Conservation (phyloP, 108 stramenopile species). For the Asterionellopsis glacialis region DNA sequence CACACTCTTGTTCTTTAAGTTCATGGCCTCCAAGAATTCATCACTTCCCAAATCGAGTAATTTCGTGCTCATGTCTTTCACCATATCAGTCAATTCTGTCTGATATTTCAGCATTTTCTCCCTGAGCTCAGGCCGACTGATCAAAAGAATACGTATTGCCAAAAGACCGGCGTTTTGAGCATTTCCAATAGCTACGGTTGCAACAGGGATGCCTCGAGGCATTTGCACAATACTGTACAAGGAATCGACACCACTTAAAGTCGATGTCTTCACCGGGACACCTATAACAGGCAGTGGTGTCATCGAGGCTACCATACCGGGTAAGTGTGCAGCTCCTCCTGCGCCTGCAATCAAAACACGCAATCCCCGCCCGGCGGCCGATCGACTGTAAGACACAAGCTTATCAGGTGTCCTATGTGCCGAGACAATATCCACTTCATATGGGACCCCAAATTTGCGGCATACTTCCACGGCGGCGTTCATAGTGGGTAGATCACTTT, state of each 20-base stretch:
- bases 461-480: constrained; percentile 85
- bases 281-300: constrained; percentile 97
- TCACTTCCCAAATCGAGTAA: constrained; percentile 67
- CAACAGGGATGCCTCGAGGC: constrained; percentile 98
- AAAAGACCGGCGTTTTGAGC: constrained; percentile 96
- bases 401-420: constrained; percentile 98
- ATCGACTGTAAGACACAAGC: constrained; percentile 84
- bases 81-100: constrained; percentile 67
- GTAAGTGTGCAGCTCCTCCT: constrained; percentile 99
- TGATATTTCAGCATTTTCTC: constrained; percentile 82
- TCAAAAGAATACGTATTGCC: constrained; percentile 89
- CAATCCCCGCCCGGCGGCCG: constrained; percentile 84
- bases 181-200: constrained; percentile 99
- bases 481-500: constrained; percentile 98
- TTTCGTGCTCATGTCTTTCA: constrained; percentile 57
- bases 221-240: constrained; percentile 98
- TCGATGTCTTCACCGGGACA: constrained; percentile 97
- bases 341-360: constrained; percentile 96
- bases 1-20: constrained; percentile 71
- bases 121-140: constrained; percentile 65
- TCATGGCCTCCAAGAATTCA: constrained; percentile 80
- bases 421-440: constrained; percentile 96
- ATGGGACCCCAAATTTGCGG: constrained; percentile 83
- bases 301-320: constrained; percentile 98
- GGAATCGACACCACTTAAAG: constrained; percentile 95